Evolutionary conservation across 805 yeast species (phyloP), one percentile per base, ranked within the genome.

Genomic region (Sugiyamaella marilandica): DNA sequence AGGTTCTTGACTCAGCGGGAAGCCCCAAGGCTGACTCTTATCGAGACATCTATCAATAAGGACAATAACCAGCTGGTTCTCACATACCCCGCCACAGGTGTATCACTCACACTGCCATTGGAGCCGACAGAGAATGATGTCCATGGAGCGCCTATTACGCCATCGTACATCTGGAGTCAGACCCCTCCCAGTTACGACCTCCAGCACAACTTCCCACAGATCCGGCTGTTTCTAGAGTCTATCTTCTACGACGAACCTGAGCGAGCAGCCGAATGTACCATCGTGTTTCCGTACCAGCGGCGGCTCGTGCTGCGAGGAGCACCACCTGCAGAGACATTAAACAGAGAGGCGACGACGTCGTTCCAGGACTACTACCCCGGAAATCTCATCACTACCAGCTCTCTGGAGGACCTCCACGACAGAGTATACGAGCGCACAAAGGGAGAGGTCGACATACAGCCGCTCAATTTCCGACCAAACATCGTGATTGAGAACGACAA

Each of bases 311-410:
- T 8, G 52, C 62, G 49, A 44, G 47, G 53, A 44, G 48, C 52
- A 41, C 61, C 57, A 5, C 37, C 54, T 3, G 53, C 41, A 4
- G 51, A 46, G 10, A 51, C 46, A 10, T 52, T 50, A n/a, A 53
- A 51, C 11, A 59, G 61, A 9, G 35, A 13, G 1, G 51, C 58
- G 9, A 34, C 45, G 16, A 43, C 62, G 13, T 53, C 59, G 2
- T 67, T 65, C 57, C 71, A 67, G 50, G 71, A 67, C 50, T 49
- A 60, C 16, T 66, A 46, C 37, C 71, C 71, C 1, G 68, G 64
- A 9, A 57, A 65, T 24, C 54, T 67, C 13, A 58, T 63, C 47
- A 54, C 63, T 10, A 58, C 65, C 4, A 56, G 61, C 13, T 63
- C 69, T 2, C 52, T 59, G 5, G 61, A 49, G 0, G 66, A 64